phyloP scores from a whole-genome alignment of 2,329 filamentous ascomycete species.

The Hymenoscyphus occultus region DNA sequence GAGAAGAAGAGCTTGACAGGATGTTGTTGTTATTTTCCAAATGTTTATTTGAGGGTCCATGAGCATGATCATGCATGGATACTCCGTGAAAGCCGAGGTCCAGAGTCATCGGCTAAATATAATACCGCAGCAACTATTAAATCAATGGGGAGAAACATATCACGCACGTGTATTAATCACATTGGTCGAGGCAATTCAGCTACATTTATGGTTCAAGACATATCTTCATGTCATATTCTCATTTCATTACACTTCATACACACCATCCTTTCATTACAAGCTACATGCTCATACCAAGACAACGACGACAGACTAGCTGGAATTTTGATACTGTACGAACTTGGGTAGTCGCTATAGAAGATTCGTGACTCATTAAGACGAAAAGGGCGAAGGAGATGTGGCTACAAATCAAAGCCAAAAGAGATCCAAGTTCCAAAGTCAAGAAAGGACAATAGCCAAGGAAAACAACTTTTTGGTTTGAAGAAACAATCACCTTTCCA shows the following conservation, averaged over 20 bases:
- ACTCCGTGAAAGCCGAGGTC: not conserved
- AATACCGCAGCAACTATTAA: not conserved
- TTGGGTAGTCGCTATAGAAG: constrained; percentile 40
- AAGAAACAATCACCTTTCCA: constrained; percentile 33
- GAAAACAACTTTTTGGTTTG: constrained; percentile 36
- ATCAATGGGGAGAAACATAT: not conserved
- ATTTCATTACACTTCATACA: constrained; percentile 27
- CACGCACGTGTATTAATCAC: not conserved
- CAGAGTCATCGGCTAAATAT: not conserved
- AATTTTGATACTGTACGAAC: constrained; percentile 30
- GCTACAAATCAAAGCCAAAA: constrained; percentile 31
- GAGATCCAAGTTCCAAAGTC: constrained; percentile 26
- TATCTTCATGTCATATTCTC: constrained; percentile 11
- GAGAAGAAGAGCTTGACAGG: not conserved
- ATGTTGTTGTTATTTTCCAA: not conserved
- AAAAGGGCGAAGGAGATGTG: constrained; percentile 30
- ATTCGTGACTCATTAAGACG: constrained; percentile 39
- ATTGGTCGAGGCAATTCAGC: not conserved
- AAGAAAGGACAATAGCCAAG: constrained; percentile 35
- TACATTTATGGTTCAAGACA: not conserved
- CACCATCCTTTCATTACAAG: constrained; percentile 21
- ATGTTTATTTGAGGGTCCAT: not conserved
- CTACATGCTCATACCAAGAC: constrained; percentile 12
- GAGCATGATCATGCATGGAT: not conserved
- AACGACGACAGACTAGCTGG: constrained; percentile 21